Evolutionary conservation across 495 filamentous ascomycete genomes (phyloP).

Genomic region (Lindgomyces ingoldianus): DNA sequence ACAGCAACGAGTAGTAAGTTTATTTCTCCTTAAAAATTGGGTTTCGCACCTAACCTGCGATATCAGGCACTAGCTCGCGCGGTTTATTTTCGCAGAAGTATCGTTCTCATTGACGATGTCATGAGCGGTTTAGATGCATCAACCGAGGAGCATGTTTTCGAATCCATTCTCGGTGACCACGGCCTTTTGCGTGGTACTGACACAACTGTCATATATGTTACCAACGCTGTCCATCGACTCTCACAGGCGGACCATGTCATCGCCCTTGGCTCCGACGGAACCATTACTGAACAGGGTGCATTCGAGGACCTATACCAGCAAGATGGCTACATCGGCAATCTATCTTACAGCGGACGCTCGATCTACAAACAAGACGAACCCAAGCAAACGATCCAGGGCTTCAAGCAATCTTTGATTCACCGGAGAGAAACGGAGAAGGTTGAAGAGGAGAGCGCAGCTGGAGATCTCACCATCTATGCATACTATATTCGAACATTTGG

Average conservation of each 20-base stretch:
- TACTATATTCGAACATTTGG: conserved; percentile 22
- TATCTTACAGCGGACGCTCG: not conserved
- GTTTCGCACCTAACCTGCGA: too few relatives aligned
- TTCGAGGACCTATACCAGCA: conserved; percentile 13
- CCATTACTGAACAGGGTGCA: conserved; percentile 27
- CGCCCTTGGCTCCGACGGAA: conserved; percentile 26
- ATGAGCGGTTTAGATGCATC: conserved; percentile 46
- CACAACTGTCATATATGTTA: conserved; percentile 49
- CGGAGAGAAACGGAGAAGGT: not conserved
- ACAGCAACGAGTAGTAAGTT: too few relatives aligned
- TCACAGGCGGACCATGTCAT: conserved; percentile 32
- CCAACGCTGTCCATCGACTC: conserved; percentile 16
- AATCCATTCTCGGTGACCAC: conserved; percentile 45
- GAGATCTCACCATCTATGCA: conserved; percentile 19
- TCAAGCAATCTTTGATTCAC: conserved; percentile 2
- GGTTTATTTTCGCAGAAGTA: conserved; percentile 39
- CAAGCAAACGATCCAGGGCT: too few relatives aligned
- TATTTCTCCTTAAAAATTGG: too few relatives aligned
- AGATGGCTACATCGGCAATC: conserved; percentile 30
- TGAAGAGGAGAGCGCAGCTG: not conserved
- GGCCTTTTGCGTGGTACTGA: conserved; percentile 45
- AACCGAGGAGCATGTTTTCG: conserved; percentile 45
- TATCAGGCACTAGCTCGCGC: conserved; percentile 45
- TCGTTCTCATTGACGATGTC: conserved; percentile 47
- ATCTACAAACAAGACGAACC: conserved; percentile 14